Percentiles rank a stretch among this genome's conserved stretches.
phyloP scores from a whole-genome alignment of 129 eudicot species.

The Logfia minima region DNA sequence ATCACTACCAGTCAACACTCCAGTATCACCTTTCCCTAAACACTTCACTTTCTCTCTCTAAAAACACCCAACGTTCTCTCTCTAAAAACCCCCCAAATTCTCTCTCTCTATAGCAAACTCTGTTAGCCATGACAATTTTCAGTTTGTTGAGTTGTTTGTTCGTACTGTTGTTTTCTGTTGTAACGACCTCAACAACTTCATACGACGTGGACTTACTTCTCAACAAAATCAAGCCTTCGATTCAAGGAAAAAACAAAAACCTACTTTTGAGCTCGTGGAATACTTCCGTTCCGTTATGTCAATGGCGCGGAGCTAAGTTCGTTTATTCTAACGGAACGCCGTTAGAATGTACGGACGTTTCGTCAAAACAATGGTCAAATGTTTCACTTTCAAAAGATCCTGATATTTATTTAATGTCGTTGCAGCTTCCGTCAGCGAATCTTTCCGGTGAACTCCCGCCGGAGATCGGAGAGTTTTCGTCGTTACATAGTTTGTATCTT shows the following conservation, averaged over 20 bases:
- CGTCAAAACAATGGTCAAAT: constrained; percentile 74
- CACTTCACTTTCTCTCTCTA: constrained; percentile 2
- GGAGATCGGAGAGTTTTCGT: constrained; percentile 66
- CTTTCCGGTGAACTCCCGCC: constrained; percentile 73
- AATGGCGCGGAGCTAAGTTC: constrained; percentile 91
- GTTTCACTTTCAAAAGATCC: constrained; percentile 54
- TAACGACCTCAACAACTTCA: constrained; percentile 16
- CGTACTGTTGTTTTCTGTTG: background rate
- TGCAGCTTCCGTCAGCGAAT: constrained; percentile 89
- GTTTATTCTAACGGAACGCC: constrained; percentile 37
- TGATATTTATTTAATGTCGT: constrained; percentile 55
- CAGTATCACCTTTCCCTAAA: constrained; percentile 8
- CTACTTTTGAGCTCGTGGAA: constrained; percentile 69
- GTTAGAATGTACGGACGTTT: constrained; percentile 46
- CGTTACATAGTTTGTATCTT: constrained; percentile 60
- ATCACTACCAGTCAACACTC: constrained; percentile 37
- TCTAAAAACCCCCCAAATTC: background rate
- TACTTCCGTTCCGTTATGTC: constrained; percentile 71
- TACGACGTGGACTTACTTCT: constrained; percentile 59
- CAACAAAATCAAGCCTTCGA: constrained; percentile 58
- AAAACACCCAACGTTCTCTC: constrained; percentile 6
- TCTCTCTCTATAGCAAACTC: constrained; percentile 5
- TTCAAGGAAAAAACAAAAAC: constrained; percentile 60
- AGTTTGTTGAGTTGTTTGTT: background rate
- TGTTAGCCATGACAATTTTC: constrained; percentile 19